Conservation (phyloP, 1,284 basidiomycete genomes). For the Malassezia obtusa region DNA sequence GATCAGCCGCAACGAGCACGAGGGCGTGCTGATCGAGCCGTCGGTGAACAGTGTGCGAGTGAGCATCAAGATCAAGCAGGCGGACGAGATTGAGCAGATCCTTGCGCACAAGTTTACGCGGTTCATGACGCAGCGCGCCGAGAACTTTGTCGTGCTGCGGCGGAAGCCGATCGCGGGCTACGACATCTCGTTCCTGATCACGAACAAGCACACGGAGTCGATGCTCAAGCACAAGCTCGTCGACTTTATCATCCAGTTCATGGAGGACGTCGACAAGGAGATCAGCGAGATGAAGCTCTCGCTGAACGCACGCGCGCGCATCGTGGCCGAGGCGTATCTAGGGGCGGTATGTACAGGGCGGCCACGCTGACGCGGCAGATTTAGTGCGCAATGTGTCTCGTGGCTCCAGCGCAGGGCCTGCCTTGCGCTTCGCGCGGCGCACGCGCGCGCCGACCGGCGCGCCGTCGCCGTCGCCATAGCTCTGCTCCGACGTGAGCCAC, state of each 20-base stretch:
- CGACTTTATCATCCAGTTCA: slow-evolving; percentile 99
- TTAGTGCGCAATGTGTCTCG: neutral
- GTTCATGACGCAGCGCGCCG: slow-evolving; percentile 97
- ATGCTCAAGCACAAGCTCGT: slow-evolving; percentile 99
- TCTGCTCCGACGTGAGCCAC: slow-evolving; percentile 2
- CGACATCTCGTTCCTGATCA: slow-evolving; percentile 97
- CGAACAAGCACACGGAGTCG: slow-evolving; percentile 87
- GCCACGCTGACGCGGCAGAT: neutral
- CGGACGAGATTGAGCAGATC: slow-evolving; percentile 96
- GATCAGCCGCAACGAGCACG: slow-evolving; percentile 92
- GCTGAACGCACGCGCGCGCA: slow-evolving; percentile 89
- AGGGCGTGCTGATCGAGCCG: slow-evolving; percentile 90
- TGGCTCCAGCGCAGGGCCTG: neutral
- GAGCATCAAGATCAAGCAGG: slow-evolving; percentile 96
- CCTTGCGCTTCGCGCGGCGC: neutral
- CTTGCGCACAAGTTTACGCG: slow-evolving; percentile 97
- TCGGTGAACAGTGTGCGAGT: slow-evolving; percentile 92
- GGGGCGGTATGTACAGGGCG: slow-evolving; percentile 28
- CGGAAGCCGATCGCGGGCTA: slow-evolving; percentile 82
- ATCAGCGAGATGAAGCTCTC: slow-evolving; percentile 65
- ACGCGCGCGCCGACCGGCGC: neutral
- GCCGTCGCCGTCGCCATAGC: slow-evolving; percentile 12
- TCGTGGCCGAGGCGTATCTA: slow-evolving; percentile 67
- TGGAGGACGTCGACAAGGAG: slow-evolving; percentile 93
- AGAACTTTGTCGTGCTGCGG: slow-evolving; percentile 89